Percentiles rank a stretch among this genome's conserved stretches.
Conservation (phyloP, 1,284 basidiomycete species). For the Austroboletus novae-zelandiae region DNA sequence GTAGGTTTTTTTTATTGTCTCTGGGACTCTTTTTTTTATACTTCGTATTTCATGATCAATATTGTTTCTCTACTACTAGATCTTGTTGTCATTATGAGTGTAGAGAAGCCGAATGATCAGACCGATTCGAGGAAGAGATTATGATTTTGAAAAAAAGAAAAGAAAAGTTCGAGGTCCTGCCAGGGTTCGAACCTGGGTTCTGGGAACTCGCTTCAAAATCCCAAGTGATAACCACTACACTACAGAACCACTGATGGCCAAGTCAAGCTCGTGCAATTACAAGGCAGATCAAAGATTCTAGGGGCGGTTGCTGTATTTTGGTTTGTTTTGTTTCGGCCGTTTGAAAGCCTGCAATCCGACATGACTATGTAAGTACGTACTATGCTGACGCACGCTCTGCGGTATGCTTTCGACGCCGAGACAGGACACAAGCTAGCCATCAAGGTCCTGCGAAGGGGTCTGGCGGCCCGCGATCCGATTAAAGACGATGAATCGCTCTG, state of each 20-base stretch:
- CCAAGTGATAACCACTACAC: conserved; percentile 32
- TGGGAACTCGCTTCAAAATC: conserved; percentile 28
- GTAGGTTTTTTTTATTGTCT: neutral
- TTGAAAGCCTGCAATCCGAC: too few species aligned
- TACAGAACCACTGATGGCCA: conserved; percentile 16
- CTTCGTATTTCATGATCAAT: neutral
- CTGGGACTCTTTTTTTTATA: neutral
- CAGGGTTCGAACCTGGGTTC: conserved; percentile 29
- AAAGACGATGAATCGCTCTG: conserved; percentile 70
- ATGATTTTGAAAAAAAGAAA: neutral
- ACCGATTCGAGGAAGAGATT: neutral
- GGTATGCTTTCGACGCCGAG: conserved; percentile 78
- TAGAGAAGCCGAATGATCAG: too few species aligned
- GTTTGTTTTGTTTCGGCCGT: too few species aligned
- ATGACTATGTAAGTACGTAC: too few species aligned
- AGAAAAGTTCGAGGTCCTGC: conserved; percentile 20
- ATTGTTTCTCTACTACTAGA: neutral
- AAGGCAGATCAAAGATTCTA: too few species aligned
- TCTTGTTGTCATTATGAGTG: neutral
- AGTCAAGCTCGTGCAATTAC: too few species aligned
- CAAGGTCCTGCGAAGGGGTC: conserved; percentile 68
- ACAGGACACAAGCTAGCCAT: conserved; percentile 85
- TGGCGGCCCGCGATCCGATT: conserved; percentile 77
- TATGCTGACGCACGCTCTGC: conserved; percentile 88
- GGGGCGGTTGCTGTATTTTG: too few species aligned